Percentiles rank a stretch among this genome's conserved stretches.
Evolutionary conservation across 352 stramenopile species (phyloP).

Genomic region (Pythium insidiosum): DNA sequence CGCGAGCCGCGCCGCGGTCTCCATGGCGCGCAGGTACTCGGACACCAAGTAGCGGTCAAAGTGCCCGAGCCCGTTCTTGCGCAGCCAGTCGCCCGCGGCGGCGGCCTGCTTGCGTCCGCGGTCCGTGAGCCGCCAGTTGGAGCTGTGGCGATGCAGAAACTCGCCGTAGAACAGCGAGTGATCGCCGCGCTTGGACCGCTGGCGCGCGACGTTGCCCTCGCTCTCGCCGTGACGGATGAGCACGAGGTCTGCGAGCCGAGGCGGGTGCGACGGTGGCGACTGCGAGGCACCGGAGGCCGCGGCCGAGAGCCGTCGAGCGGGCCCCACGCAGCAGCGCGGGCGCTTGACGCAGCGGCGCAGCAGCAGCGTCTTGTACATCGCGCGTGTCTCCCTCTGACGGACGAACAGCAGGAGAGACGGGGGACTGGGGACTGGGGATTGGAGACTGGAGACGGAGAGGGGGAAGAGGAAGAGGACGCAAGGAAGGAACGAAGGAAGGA

Average conservation of each 20-base stretch:
- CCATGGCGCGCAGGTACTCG: constrained; percentile 82
- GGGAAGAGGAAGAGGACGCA: too few species aligned
- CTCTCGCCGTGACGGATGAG: constrained; percentile 87
- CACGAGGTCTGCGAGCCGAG: constrained; percentile 69
- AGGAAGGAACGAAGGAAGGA: too few species aligned
- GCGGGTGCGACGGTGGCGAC: constrained; percentile 17
- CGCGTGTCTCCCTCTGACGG: too few species aligned
- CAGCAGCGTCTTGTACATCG: constrained; percentile 18
- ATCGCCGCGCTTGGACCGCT: constrained; percentile 75
- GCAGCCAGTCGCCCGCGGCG: constrained; percentile 75
- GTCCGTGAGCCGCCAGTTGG: constrained; percentile 83
- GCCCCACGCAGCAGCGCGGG: constrained; percentile 4
- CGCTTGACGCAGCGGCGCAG: constrained; percentile 15
- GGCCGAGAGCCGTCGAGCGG: neutral
- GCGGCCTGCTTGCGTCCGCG: constrained; percentile 61
- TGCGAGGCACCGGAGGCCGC: constrained; percentile 4
- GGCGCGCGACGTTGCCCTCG: constrained; percentile 82
- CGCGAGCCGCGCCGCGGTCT: constrained; percentile 74
- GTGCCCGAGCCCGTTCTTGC: constrained; percentile 60
- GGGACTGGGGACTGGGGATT: too few species aligned
- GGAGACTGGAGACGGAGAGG: too few species aligned
- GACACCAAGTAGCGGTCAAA: constrained; percentile 86
- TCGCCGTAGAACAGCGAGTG: constrained; percentile 82
- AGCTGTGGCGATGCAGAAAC: constrained; percentile 86
- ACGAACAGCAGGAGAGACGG: too few species aligned